Conservation (phyloP, 2,329 filamentous ascomycete genomes). For the Phoma sp. region DNA sequence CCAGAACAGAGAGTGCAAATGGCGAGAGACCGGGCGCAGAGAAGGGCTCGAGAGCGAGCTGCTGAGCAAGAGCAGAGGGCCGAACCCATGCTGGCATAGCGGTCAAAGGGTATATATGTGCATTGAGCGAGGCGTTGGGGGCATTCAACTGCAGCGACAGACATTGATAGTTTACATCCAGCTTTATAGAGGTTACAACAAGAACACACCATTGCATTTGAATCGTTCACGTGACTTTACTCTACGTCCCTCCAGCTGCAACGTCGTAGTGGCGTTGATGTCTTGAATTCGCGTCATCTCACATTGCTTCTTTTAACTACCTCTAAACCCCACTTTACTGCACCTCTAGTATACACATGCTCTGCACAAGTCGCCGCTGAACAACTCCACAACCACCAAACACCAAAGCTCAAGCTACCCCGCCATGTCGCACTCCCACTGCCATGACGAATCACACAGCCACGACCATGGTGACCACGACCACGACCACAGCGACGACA, state of each 20-base stretch:
- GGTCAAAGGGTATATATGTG: constrained; percentile 12
- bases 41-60: constrained; percentile 43
- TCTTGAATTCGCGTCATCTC: neutral
- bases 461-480: constrained; percentile 88
- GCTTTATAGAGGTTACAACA: neutral
- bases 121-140: constrained; percentile 48
- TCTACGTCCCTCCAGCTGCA: neutral
- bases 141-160: constrained; percentile 4
- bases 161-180: neutral
- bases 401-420: constrained; percentile 36
- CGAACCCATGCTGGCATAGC: constrained; percentile 47
- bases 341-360: neutral
- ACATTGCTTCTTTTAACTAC: neutral
- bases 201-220: neutral
- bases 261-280: constrained; percentile 1
- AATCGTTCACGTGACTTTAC: constrained; percentile 2
- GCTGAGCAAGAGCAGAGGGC: constrained; percentile 36
- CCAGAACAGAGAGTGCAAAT: constrained; percentile 38
- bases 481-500: constrained; percentile 92
- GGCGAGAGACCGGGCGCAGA: constrained; percentile 42
- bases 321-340: too few species aligned
- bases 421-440: constrained; percentile 44
- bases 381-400: neutral
- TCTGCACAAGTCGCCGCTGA: neutral
- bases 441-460: constrained; percentile 65